Evolutionary conservation across 331 rosid species (phyloP).

Genomic region (Quercus tomentella): DNA sequence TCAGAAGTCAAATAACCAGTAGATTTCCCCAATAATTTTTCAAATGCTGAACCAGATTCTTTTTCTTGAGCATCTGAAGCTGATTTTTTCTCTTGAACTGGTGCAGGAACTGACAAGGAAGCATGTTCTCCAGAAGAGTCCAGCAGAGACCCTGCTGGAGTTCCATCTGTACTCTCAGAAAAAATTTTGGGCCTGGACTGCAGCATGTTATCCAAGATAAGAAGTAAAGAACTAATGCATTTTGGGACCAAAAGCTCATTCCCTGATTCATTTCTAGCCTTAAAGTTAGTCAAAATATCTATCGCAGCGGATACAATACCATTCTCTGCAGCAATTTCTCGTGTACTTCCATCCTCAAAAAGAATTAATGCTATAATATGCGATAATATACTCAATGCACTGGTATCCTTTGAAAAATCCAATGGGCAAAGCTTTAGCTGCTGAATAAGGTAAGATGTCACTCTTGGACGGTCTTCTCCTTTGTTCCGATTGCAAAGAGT

Average conservation of each 20-base stretch:
- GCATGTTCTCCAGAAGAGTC: slow-evolving; percentile 53
- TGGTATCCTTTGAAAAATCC: slow-evolving; percentile 71
- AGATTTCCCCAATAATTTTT: slow-evolving; percentile 77
- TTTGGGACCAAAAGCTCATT: slow-evolving; percentile 60
- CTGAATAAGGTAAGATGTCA: slow-evolving; percentile 83
- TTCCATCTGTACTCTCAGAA: slow-evolving; percentile 56
- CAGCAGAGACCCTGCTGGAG: slow-evolving; percentile 48
- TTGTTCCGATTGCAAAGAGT: slow-evolving; percentile 85
- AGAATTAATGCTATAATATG: slow-evolving; percentile 85
- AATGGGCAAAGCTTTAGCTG: slow-evolving; percentile 81
- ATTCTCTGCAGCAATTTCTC: slow-evolving; percentile 80
- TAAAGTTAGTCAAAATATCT: slow-evolving; percentile 69
- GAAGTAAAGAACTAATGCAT: slow-evolving; percentile 83
- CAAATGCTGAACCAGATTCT: slow-evolving; percentile 46
- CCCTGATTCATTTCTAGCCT: slow-evolving; percentile 61
- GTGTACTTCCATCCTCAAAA: slow-evolving; percentile 80
- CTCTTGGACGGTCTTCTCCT: slow-evolving; percentile 88
- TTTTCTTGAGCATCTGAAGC: slow-evolving; percentile 36
- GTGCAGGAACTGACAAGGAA: slow-evolving; percentile 41
- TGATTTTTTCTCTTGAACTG: slow-evolving; percentile 40
- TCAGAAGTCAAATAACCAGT: slow-evolving; percentile 80
- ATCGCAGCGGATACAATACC: slow-evolving; percentile 59
- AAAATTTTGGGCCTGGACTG: slow-evolving; percentile 58
- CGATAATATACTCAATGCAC: slow-evolving; percentile 71
- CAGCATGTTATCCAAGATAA: slow-evolving; percentile 89